phyloP scores from a whole-genome alignment of 2,329 filamentous ascomycete species.

The Dothistroma pini region DNA sequence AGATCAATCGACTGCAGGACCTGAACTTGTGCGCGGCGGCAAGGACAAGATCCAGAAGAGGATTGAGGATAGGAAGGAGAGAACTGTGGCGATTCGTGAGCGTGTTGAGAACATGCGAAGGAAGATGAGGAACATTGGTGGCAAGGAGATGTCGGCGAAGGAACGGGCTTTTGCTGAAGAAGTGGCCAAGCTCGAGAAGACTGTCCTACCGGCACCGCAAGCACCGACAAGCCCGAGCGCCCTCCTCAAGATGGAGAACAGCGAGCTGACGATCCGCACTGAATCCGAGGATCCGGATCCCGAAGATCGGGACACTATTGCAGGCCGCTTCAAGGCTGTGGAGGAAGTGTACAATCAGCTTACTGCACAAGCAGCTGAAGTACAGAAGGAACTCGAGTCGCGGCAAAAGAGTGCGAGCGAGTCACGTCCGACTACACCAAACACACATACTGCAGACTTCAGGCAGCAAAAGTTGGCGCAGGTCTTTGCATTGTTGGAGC shows the following conservation, averaged over 20 bases:
- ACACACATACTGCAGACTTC: conserved; percentile 46
- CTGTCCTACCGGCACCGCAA: conserved; percentile 29
- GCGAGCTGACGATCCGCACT: conserved; percentile 17
- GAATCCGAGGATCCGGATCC: conserved; percentile 9
- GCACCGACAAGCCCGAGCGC: conserved; percentile 25
- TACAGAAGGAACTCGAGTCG: conserved; percentile 32
- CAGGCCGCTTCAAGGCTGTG: conserved; percentile 26
- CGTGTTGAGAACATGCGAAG: conserved; percentile 58
- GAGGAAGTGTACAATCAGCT: conserved; percentile 29
- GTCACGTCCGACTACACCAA: conserved; percentile 48
- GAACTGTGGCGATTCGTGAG: conserved; percentile 55
- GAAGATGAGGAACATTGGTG: conserved; percentile 47
- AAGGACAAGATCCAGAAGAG: conserved; percentile 56
- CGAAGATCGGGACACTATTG: conserved; percentile 15
- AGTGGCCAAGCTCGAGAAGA: conserved; percentile 44
- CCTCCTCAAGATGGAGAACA: conserved; percentile 30
- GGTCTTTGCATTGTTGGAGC: conserved; percentile 60
- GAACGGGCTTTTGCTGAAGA: conserved; percentile 60
- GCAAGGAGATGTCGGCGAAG: conserved; percentile 59
- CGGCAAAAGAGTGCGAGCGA: conserved; percentile 24
- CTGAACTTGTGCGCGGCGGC: conserved; percentile 23
- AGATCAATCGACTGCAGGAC: conserved; percentile 41
- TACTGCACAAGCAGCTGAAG: conserved; percentile 25
- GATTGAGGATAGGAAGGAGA: conserved; percentile 52
- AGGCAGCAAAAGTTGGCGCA: conserved; percentile 61